Evolutionary conservation across 371 early-diverging fungal genomes (phyloP), one percentile per base, ranked within the genome.

Genomic region (Racocetra persica): DNA sequence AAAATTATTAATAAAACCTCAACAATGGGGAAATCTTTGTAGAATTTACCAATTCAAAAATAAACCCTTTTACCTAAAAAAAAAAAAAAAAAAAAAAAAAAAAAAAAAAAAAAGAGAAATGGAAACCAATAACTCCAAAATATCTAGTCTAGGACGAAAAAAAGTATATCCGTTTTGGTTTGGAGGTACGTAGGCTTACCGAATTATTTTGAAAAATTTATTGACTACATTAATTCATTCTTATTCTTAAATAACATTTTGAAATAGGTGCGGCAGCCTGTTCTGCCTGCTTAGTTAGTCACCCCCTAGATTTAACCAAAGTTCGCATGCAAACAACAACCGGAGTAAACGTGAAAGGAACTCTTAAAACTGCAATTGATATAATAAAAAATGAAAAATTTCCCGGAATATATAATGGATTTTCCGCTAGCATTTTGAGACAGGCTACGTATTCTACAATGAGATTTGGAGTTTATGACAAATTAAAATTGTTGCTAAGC

Each of bases 251-350:
- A 41, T 36, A 41, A 10, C 7, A 3, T 51, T 36, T 77, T 10
- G 26, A 16, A 77, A 26, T 41, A 81, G 83, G 73, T 28, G 79
- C 63, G 7, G 80, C 63, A 75, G 79, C 80, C 63, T 65, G 66
- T 59, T 59, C 28, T 74, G 79, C 82, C 2, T 70, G 67, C 24
- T 69, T 80, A 5, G 59, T 81, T 28, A 83, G 95, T 0, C 96
- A 96, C 73, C 97, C 97, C 0, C 91, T 96, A 51, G 97, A 97
- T 85, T 87, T 95, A 77, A 87, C 95, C 70, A 96, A 96, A 84
- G 95, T 96, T 41, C 90, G 96, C 14, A 84, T 96, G 70, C 97
- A 97, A 83, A 96, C 93, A 22, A 85, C 87, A 5, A 89, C 90
- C 54, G 90, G 91, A 2, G 83, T 85, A 60, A 84, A 69, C 16